Evolutionary conservation across 441 rosid genomes (phyloP).

Genomic region (Populus hybrid): DNA sequence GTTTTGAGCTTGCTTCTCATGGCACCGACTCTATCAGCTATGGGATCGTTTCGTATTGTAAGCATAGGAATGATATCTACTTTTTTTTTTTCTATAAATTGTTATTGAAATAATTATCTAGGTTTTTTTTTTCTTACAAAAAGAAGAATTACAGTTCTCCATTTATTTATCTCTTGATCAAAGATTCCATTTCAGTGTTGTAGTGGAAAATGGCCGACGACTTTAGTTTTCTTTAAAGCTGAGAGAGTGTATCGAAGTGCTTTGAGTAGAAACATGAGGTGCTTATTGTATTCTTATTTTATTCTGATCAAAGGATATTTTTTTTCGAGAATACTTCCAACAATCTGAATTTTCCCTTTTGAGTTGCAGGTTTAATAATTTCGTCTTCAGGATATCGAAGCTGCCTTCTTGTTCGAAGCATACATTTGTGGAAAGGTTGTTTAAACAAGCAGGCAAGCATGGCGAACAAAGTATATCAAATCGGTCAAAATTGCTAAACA

Average conservation of each 20-base stretch:
- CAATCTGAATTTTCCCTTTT: constrained; percentile 11
- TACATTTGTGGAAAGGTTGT: constrained; percentile 39
- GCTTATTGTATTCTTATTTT: not conserved
- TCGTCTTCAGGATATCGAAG: constrained; percentile 37
- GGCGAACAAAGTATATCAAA: constrained; percentile 34
- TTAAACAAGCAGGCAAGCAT: constrained; percentile 38
- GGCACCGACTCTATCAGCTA: constrained; percentile 25
- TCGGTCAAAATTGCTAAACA: constrained; percentile 43
- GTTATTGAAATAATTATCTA: not conserved
- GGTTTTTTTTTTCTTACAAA: not conserved
- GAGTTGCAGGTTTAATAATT: constrained; percentile 39
- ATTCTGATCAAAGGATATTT: constrained; percentile 3
- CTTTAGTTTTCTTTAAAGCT: constrained; percentile 37
- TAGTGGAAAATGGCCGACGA: constrained; percentile 37
- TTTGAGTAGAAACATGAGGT: constrained; percentile 45
- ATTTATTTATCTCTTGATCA: not conserved
- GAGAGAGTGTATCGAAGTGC: constrained; percentile 40
- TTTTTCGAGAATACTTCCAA: not conserved
- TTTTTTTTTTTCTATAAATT: not conserved
- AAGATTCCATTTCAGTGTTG: constrained; percentile 40
- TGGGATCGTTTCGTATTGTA: constrained; percentile 30
- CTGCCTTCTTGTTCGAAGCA: constrained; percentile 52
- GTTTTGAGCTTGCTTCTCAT: constrained; percentile 24
- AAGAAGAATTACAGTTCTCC: not conserved
- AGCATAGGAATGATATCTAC: not conserved